A percentile compares a stretch with the other conserved stretches of the same genome.
Evolutionary conservation across 257 asterid species (phyloP).

Genomic region (Solanum acaule): DNA sequence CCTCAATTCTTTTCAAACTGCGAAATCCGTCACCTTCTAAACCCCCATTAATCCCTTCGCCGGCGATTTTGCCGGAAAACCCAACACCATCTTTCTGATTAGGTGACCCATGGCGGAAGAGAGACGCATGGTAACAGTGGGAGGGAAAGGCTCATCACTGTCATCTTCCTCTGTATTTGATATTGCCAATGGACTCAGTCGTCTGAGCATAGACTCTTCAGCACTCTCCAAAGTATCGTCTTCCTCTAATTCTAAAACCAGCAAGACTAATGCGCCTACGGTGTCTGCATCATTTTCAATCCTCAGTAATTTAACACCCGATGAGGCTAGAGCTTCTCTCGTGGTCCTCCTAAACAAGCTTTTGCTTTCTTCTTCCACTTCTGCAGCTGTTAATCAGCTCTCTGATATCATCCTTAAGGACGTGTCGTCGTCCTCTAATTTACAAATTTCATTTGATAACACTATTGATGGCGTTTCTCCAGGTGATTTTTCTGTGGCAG

Average conservation of each 20-base stretch:
- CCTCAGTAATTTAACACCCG: slow-evolving; percentile 24
- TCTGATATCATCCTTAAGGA: slow-evolving; percentile 26
- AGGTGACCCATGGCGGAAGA: slow-evolving; percentile 11
- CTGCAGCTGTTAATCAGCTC: slow-evolving; percentile 20
- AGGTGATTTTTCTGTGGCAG: slow-evolving; percentile 40
- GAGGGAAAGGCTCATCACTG: slow-evolving; percentile 56
- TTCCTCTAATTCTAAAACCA: neutral
- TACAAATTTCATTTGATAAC: neutral
- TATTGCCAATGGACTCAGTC: slow-evolving; percentile 34
- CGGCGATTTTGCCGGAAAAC: neutral
- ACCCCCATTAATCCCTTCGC: neutral
- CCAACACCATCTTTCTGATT: neutral
- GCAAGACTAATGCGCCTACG: neutral
- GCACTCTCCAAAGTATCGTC: slow-evolving; percentile 37
- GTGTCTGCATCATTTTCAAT: slow-evolving; percentile 20
- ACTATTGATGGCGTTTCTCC: slow-evolving; percentile 19
- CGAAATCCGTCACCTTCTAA: neutral
- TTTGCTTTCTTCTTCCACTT: slow-evolving; percentile 27
- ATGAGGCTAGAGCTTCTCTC: slow-evolving; percentile 58
- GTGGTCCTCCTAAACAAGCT: slow-evolving; percentile 57
- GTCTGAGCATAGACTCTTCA: slow-evolving; percentile 41
- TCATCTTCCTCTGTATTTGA: slow-evolving; percentile 44
- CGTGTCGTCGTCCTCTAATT: neutral
- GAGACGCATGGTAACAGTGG: slow-evolving; percentile 40
- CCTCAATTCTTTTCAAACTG: neutral